Evolutionary conservation across 345 rosid genomes (phyloP).

Genomic region (Adansonia digitata): DNA sequence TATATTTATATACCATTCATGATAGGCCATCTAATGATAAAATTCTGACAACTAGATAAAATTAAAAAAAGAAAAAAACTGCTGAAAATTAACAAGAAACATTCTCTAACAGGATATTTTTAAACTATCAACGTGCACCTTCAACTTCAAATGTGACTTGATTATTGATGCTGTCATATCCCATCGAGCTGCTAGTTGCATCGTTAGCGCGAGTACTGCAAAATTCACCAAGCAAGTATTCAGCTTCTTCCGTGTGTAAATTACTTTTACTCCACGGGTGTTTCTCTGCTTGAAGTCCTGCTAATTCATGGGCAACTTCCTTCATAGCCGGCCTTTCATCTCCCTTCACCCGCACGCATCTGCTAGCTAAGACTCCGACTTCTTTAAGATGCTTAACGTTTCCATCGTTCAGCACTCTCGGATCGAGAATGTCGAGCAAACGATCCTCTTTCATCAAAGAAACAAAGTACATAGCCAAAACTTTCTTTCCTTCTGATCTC

Average conservation of each 20-base stretch:
- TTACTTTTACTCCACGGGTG: not conserved
- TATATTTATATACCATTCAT: not conserved
- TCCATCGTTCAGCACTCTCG: not conserved
- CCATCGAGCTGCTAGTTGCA: not conserved
- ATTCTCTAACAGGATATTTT: not conserved
- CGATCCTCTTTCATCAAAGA: not conserved
- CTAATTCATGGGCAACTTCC: not conserved
- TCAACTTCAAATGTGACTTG: not conserved
- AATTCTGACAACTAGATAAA: not conserved
- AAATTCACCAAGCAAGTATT: not conserved
- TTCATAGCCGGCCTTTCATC: conserved; percentile 2
- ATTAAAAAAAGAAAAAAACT: not conserved
- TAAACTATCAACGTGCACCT: not conserved
- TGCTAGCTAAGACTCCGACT: not conserved
- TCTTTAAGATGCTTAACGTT: not conserved
- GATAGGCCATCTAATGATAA: not conserved
- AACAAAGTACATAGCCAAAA: not conserved
- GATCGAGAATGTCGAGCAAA: not conserved
- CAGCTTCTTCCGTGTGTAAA: not conserved
- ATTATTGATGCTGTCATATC: not conserved
- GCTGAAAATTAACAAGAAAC: not conserved
- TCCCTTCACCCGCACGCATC: conserved; percentile 4
- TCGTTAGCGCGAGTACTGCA: not conserved
- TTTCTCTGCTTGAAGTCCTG: not conserved
- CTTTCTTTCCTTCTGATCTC: not conserved